phyloP scores from a whole-genome alignment of 2,329 filamentous ascomycete species.

The Fusarium sp. region DNA sequence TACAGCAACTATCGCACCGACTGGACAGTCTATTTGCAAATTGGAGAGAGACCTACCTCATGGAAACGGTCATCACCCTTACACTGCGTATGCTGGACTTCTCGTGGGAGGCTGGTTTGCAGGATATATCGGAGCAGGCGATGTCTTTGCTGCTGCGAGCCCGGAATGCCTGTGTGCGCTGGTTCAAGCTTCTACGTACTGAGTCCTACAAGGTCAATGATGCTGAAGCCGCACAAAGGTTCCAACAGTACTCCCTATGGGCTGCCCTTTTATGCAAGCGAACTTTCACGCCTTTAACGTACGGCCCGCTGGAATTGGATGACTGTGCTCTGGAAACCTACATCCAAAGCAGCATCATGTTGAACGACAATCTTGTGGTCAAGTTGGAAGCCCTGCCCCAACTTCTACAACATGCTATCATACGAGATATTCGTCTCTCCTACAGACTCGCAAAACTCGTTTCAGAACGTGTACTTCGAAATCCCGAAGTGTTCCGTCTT shows the following conservation, averaged over 20 bases:
- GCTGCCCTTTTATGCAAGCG: slow-evolving; percentile 67
- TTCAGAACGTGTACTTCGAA: slow-evolving; percentile 20
- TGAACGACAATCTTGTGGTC: slow-evolving; percentile 45
- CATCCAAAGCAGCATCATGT: slow-evolving; percentile 43
- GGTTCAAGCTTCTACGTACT: slow-evolving; percentile 62
- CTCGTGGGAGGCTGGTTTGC: slow-evolving; percentile 18
- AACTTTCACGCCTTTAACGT: slow-evolving; percentile 48
- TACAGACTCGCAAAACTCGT: slow-evolving; percentile 24
- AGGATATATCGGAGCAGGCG: neutral
- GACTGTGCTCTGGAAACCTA: slow-evolving; percentile 26
- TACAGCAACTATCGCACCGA: slow-evolving; percentile 59
- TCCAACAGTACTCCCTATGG: slow-evolving; percentile 61
- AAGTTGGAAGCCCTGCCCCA: slow-evolving; percentile 34
- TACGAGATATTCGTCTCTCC: slow-evolving; percentile 43
- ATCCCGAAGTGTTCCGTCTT: slow-evolving; percentile 27
- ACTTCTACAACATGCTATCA: slow-evolving; percentile 35
- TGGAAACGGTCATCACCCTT: slow-evolving; percentile 69
- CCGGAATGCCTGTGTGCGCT: slow-evolving; percentile 57
- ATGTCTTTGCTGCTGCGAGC: slow-evolving; percentile 25
- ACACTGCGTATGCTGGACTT: slow-evolving; percentile 55
- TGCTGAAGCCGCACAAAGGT: slow-evolving; percentile 52
- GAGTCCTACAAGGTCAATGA: slow-evolving; percentile 59
- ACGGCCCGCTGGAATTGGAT: slow-evolving; percentile 12
- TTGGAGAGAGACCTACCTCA: slow-evolving; percentile 69
- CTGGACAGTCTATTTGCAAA: slow-evolving; percentile 64